phyloP scores from a whole-genome alignment of 352 stramenopile genomes.

The Globisporangium middletonii region DNA sequence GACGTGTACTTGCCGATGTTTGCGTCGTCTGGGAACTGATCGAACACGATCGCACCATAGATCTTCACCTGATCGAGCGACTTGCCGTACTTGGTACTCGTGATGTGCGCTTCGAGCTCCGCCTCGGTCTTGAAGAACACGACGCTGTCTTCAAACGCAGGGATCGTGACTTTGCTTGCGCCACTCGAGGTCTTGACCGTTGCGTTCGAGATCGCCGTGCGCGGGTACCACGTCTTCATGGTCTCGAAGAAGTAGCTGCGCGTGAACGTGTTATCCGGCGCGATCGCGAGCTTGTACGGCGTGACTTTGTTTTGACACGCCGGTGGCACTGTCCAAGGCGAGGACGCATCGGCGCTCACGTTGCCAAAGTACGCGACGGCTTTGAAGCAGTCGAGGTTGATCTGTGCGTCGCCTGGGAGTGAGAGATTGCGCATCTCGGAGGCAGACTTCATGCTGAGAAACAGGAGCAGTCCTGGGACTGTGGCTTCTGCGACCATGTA shows the following conservation, averaged over 20 bases:
- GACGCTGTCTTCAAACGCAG: conserved; percentile 51
- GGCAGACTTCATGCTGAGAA: conserved; percentile 26
- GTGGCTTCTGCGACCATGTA: conserved; percentile 47
- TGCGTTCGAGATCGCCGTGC: conserved; percentile 18
- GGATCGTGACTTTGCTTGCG: conserved; percentile 23
- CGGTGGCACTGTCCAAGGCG: conserved; percentile 25
- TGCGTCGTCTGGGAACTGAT: conserved; percentile 29
- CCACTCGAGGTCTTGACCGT: conserved; percentile 4
- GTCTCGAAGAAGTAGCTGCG: conserved; percentile 58
- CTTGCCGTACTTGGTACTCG: conserved; percentile 36
- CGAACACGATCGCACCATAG: conserved; percentile 58
- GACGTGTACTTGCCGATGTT: conserved; percentile 37
- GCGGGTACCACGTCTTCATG: conserved; percentile 49
- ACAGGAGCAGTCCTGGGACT: conserved; percentile 46
- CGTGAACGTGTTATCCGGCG: conserved; percentile 48
- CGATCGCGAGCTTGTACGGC: conserved; percentile 50
- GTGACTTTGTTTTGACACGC: conserved; percentile 25
- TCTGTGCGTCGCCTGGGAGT: background rate
- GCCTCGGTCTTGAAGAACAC: conserved; percentile 49
- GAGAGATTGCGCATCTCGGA: conserved; percentile 20
- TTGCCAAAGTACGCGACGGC: conserved; percentile 19
- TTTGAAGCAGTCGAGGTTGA: conserved; percentile 14
- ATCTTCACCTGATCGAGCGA: conserved; percentile 33
- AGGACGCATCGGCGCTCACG: conserved; percentile 30
- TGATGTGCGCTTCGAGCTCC: conserved; percentile 42